Evolutionary conservation across 2,329 filamentous ascomycete genomes (phyloP).

Genomic region (Diaporthe ilicicola): DNA sequence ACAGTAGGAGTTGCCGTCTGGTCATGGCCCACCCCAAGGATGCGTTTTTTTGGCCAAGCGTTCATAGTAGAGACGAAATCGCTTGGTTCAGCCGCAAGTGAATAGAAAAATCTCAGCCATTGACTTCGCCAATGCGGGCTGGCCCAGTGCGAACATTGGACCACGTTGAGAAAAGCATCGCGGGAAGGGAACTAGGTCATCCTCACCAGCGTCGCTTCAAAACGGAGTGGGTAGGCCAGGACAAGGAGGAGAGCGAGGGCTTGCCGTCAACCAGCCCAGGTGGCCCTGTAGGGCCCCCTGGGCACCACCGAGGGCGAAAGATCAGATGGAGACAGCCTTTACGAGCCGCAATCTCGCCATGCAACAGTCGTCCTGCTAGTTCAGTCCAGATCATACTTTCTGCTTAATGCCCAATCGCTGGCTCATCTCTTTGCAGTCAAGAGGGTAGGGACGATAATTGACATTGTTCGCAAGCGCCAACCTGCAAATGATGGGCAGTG

Average conservation of each 20-base stretch:
- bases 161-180: conserved; percentile 21
- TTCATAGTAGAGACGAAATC: conserved; percentile 16
- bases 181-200: conserved; percentile 15
- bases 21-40: background rate
- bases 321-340: conserved; percentile 17
- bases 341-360: conserved; percentile 23
- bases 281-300: conserved; percentile 6
- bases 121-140: conserved; percentile 17
- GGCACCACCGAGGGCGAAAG: background rate
- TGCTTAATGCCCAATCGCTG: conserved; percentile 18
- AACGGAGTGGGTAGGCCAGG: conserved; percentile 18
- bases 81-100: conserved; percentile 8
- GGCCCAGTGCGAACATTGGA: background rate
- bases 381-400: background rate
- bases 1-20: conserved; percentile 1
- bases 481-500: conserved; percentile 15
- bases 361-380: conserved; percentile 14
- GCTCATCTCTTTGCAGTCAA: conserved; percentile 3
- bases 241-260: background rate
- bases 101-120: background rate
- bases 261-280: background rate
- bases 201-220: conserved; percentile 14
- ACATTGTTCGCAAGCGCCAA: conserved; percentile 2
- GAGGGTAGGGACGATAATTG: background rate
- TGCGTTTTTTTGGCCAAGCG: conserved; percentile 1